Evolutionary conservation across 345 rosid species (phyloP), one percentile per base, ranked within the genome.

Genomic region (Streptanthus diversifolius): DNA sequence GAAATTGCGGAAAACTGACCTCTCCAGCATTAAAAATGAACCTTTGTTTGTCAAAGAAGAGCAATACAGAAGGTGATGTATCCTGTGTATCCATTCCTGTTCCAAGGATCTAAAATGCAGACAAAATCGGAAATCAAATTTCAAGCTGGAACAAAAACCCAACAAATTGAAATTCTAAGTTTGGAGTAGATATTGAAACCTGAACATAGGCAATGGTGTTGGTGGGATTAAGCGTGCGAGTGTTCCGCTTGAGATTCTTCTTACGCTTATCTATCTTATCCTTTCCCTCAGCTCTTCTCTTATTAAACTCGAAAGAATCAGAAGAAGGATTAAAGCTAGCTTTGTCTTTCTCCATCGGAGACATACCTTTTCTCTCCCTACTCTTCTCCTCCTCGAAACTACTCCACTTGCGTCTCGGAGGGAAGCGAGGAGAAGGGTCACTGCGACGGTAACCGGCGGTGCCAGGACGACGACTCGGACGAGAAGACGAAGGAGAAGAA

Each of bases 81-180:
- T 95, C 99, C 81, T 95, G 99, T 45, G 97, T 91, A 80, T 95
- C 99, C 97, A 95, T 88, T 70, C 99, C 99, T 49, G 96, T 95
- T 27, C 99, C 99, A 47, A 95, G 83, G 66, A 91, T 91, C 97
- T 95, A 75, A 32, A 56, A 77, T 44, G 21, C 49, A 22, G 18
- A 49, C 18, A 22, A 56, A 44, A 41, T 48, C 18, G 5, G 10
- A 33, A n/a, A 44, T 12, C 43, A 40, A 57, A 25, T 30, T 75
- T 5, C 55, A 67, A 68, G 59, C 62, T 67, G 37, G 52, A 74
- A 69, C 61, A 68, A 57, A 7, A 58, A 36, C 69, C 76, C 27
- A 48, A 48, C 15, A 27, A n/a, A 54, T 45, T 68, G 25, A 49
- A 52, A 60, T 5, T 63, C 14, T 10, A 22, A 64, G 5, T 7